Base-by-base conservation (phyloP, 768 basidiomycete genomes). In the Russula sp. region DNA sequence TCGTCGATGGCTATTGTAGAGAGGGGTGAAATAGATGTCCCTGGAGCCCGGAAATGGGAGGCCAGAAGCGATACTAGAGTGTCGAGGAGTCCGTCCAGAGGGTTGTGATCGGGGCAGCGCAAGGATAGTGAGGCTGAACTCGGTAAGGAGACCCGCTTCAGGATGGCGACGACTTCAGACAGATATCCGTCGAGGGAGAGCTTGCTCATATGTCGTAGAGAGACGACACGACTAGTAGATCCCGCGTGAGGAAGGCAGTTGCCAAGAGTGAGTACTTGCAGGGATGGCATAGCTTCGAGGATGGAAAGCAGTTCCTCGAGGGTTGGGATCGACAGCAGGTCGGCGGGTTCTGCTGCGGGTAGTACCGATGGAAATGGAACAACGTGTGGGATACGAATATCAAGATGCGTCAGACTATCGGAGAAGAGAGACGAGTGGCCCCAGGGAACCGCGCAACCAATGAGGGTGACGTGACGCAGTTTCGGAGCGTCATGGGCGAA, bases 271-370 rank as follows among this genome's bases (percentile, higher is more conserved):
- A 60, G 59, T 26, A 30, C 34, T 34, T 52, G 48, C 24, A 52
- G 24, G n/a, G 36, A 20, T 28, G 59, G 49, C 50, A 52, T 60
- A 3, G 36, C 20, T 28, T 36, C 38, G 20, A 60, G 59, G 18
- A 60, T 60, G 59, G 50, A 51, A 53, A 60, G 36, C 10, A 61
- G 28, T n/a, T 22, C 30, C 28, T 51, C 59, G 36, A 61, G 51
- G 5, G 50, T 30, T 10, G 59, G 59, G 10, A 30, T 1, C 24
- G 26, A 38, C 26, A 24, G 34, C 18, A 10, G 20, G 55, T 36
- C 34, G 7, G 52, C n/a, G n/a, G n/a, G 10, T 2, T 24, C 34
- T 14, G 34, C 9, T 8, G 11, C 2, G 34, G 53, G 50, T 28
- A 16, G 6, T 6, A 13, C 1, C 11, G 5, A n/a, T 36, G 32